Conservation (phyloP, 441 rosid species). For the Syzygium malaccense region DNA sequence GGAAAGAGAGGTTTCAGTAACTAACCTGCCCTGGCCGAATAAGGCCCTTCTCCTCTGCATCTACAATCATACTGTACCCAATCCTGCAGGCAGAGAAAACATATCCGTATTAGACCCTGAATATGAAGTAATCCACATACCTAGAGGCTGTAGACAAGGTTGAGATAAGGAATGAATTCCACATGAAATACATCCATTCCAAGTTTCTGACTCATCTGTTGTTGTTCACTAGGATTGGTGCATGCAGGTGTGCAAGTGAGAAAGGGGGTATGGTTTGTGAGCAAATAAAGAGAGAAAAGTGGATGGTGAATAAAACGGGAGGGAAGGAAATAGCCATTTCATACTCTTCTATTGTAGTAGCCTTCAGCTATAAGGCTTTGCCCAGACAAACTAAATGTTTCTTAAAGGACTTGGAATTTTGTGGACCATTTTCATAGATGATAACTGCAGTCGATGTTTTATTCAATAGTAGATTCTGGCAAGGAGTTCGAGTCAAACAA, state of each 20-base stretch:
- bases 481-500: not conserved
- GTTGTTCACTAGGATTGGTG: not conserved
- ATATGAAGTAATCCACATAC: not conserved
- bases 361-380: not conserved
- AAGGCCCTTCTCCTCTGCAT: slow-evolving; percentile 10
- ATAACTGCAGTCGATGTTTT: not conserved
- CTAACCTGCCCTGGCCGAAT: slow-evolving; percentile 5
- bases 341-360: not conserved
- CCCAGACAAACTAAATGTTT: not conserved
- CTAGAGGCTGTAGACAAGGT: not conserved
- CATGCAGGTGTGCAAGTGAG: not conserved
- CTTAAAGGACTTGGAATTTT: not conserved
- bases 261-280: not conserved
- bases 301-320: not conserved
- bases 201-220: not conserved
- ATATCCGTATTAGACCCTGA: not conserved
- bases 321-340: not conserved
- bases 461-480: not conserved
- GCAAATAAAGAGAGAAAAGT: not conserved
- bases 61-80: slow-evolving; percentile 8
- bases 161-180: not conserved
- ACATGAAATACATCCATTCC: not conserved
- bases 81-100: not conserved
- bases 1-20: not conserved
- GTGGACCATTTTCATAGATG: not conserved